phyloP scores from a whole-genome alignment of 805 yeast species.

The Starmerella potacharoeniae region DNA sequence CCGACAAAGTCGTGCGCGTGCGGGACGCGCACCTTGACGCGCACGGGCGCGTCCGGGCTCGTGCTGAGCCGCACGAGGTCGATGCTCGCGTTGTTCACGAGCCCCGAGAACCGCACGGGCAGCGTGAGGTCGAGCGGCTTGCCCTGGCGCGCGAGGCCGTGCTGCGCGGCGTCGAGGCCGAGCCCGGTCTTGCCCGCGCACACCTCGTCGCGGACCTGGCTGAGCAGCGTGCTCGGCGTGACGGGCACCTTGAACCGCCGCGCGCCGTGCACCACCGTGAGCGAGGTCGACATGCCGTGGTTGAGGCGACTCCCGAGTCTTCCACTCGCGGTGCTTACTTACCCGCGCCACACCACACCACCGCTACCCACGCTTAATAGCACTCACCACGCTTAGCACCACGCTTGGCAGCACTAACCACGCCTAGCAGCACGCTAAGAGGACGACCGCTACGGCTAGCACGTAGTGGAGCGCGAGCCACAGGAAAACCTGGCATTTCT shows the following conservation, averaged over 20 bases:
- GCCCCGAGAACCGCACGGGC: slow-evolving; percentile 19
- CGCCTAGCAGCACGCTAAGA: too few relatives aligned
- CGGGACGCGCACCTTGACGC: slow-evolving; percentile 19
- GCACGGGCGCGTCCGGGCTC: background rate
- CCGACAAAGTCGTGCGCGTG: slow-evolving; percentile 16
- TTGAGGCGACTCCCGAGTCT: too few relatives aligned
- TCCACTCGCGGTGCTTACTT: too few relatives aligned
- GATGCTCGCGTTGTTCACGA: slow-evolving; percentile 20
- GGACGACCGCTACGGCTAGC: too few relatives aligned
- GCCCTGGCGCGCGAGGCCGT: slow-evolving; percentile 14
- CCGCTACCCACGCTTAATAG: too few relatives aligned
- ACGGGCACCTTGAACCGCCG: slow-evolving; percentile 17
- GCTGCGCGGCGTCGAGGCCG: slow-evolving; percentile 7
- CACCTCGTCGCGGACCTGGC: slow-evolving; percentile 18
- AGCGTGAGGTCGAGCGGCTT: slow-evolving; percentile 20
- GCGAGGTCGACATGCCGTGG: background rate
- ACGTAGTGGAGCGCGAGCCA: too few relatives aligned
- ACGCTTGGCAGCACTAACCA: too few relatives aligned
- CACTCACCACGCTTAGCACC: too few relatives aligned
- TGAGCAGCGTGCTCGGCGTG: slow-evolving; percentile 17
- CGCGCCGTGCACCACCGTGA: slow-evolving; percentile 12
- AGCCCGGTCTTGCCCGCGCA: slow-evolving; percentile 10
- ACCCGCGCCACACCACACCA: too few relatives aligned
- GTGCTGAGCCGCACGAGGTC: slow-evolving; percentile 6
- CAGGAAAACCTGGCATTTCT: too few relatives aligned